Evolutionary conservation across 1,139 yeast species (phyloP), one percentile per base, ranked within the genome.

Genomic region (Debaryomycetaceae sp.): DNA sequence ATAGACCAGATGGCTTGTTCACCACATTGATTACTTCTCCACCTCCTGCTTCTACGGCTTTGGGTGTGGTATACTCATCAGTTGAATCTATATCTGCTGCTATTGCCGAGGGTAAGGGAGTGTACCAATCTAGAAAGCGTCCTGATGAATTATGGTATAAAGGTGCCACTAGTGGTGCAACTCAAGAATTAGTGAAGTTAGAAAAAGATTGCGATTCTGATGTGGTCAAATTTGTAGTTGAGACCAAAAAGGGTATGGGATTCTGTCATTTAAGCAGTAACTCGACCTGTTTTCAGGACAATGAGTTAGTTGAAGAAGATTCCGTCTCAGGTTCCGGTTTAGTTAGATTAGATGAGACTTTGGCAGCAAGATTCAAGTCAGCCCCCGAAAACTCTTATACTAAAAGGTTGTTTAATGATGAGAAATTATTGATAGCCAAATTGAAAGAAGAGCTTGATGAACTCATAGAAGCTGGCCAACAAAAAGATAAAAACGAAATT

Each of bases 371-470:
- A 57, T 59, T 73, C 36, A 56, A 48, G 7, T 70, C 72, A 51
- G 94, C 98, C 3, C 96, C 96, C 18, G 87, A 73, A 49, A 97
- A 96, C 1, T 89, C 97, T 3, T 92, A 92, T 67, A 91, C 98
- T 19, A 83, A 84, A 55, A 75, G 99, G 48, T 73, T 92, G 47
- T 89, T 92, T 56, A 73, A 78, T 40, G 98, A 92, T 62, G 81
- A 81, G 34, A 74, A 72, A 24, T 72, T 92, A 39, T 71, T 94
- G 50, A 70, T 77, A 42, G 96, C 98, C 16, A 92, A 92, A 70
- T 83, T 92, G 63, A 80, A 81, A 60, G 98, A 92, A 67, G 99
- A 92, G 64, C 95, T 96, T 41, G 98, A 92, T 56, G 99, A 94
- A 63, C 77, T 92, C 47, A 81, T 91, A 31, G 97, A 88, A 43